A percentile compares a stretch with the other conserved stretches of the same genome.
Conservation (phyloP, 805 yeast species). For the Cyberlindnera subsufficiens region DNA sequence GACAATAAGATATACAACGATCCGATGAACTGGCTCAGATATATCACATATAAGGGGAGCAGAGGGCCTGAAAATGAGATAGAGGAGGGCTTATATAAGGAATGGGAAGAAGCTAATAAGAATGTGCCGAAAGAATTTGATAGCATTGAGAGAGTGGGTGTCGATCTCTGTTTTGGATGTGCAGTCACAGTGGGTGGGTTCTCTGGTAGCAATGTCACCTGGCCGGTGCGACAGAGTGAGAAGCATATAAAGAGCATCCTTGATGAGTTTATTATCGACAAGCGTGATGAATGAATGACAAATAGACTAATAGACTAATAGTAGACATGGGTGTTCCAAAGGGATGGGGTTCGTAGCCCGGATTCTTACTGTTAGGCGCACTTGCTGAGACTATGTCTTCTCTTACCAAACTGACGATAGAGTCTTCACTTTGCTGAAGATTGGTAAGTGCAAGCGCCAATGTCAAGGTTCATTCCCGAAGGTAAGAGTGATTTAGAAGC, state of each 20-base stretch:
- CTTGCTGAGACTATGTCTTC: too few species aligned
- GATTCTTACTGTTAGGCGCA: too few species aligned
- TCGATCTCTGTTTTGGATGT: constrained; percentile 73
- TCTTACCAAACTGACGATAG: constrained; percentile 11
- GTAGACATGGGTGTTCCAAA: too few species aligned
- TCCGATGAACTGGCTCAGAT: constrained; percentile 61
- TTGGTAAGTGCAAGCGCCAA: not conserved
- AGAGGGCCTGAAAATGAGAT: constrained; percentile 40
- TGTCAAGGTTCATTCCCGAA: constrained; percentile 25
- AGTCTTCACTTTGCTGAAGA: not conserved
- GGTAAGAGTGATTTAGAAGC: constrained; percentile 22
- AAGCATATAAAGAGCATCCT: constrained; percentile 32
- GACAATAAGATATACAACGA: constrained; percentile 44
- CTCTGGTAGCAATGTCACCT: constrained; percentile 29
- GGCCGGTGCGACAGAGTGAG: constrained; percentile 29
- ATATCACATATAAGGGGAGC: constrained; percentile 57
- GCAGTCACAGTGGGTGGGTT: constrained; percentile 51
- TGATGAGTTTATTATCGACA: constrained; percentile 40
- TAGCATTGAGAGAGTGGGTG: constrained; percentile 14
- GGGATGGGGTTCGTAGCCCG: too few species aligned
- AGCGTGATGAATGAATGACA: constrained; percentile 31
- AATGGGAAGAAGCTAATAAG: constrained; percentile 27
- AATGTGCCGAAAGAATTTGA: constrained; percentile 13
- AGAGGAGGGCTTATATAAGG: constrained; percentile 32
- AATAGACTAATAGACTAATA: too few species aligned